phyloP scores from a whole-genome alignment of 2,329 filamentous ascomycete species.

The Fusarium aywerte region DNA sequence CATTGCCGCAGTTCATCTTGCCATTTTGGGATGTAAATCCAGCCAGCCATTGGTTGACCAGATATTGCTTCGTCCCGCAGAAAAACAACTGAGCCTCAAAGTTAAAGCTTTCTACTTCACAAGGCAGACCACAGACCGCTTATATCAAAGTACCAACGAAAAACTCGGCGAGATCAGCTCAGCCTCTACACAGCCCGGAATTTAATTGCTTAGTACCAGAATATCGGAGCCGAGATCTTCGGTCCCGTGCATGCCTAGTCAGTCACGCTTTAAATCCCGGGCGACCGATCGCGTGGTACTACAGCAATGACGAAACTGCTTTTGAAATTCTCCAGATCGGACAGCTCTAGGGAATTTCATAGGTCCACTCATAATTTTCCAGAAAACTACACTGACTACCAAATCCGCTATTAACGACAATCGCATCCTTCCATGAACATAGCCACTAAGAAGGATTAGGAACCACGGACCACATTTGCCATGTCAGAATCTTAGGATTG shows the following conservation, averaged over 20 bases:
- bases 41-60: not conserved
- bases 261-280: conserved; percentile 1
- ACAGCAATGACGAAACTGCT: conserved; percentile 7
- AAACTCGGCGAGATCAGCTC: not conserved
- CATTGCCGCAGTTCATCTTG: conserved; percentile 19
- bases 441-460: conserved; percentile 13
- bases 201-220: not conserved
- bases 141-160: not conserved
- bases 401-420: not conserved
- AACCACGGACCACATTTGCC: not conserved
- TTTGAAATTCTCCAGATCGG: not conserved
- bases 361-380: conserved; percentile 6
- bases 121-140: conserved; percentile 22
- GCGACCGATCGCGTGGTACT: conserved; percentile 7
- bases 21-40: conserved; percentile 1
- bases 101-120: conserved; percentile 6
- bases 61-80: not conserved
- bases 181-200: conserved; percentile 29
- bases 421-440: not conserved
- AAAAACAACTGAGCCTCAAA: conserved; percentile 9
- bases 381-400: conserved; percentile 15
- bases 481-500: not conserved
- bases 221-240: conserved; percentile 16
- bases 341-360: not conserved
- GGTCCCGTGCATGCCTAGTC: conserved; percentile 17